These are phyloP conservation scores for Cystobasidium pallidum DNA, from an alignment of 1,284 basidiomycete genomes.

Conservation along the genomic window DNA sequence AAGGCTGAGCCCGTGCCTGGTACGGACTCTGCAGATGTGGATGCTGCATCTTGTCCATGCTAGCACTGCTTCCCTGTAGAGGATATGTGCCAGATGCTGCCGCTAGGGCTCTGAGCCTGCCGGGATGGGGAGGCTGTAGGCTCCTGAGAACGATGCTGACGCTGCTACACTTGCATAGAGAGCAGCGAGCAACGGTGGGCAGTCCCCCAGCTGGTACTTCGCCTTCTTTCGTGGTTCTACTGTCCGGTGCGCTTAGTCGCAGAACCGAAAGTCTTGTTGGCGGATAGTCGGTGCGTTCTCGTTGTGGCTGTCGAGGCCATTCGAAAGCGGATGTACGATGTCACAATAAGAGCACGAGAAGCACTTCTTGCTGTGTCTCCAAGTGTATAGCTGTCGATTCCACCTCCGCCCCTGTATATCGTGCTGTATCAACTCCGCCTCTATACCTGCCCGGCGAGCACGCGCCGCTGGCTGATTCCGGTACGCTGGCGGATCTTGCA, in stretches of 20 bases:
- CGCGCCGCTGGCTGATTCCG: neutral
- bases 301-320: neutral
- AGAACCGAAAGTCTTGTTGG: neutral
- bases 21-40: constrained; percentile 26
- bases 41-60: constrained; percentile 10
- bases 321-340: neutral
- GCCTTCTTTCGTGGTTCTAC: neutral
- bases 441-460: neutral
- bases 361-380: neutral
- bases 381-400: neutral
- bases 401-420: neutral
- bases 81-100: constrained; percentile 17
- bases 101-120: constrained; percentile 18
- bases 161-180: constrained; percentile 3
- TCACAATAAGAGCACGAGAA: neutral
- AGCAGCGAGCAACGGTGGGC: neutral
- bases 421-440: neutral
- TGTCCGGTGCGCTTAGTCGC: too few species aligned
- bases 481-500: neutral
- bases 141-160: neutral
- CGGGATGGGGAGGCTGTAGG: neutral
- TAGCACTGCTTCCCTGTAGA: neutral
- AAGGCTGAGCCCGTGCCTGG: neutral
- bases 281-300: neutral
- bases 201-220: neutral